Base-by-base conservation (phyloP, 352 stramenopile genomes). In the Phytophthora idaei region DNA sequence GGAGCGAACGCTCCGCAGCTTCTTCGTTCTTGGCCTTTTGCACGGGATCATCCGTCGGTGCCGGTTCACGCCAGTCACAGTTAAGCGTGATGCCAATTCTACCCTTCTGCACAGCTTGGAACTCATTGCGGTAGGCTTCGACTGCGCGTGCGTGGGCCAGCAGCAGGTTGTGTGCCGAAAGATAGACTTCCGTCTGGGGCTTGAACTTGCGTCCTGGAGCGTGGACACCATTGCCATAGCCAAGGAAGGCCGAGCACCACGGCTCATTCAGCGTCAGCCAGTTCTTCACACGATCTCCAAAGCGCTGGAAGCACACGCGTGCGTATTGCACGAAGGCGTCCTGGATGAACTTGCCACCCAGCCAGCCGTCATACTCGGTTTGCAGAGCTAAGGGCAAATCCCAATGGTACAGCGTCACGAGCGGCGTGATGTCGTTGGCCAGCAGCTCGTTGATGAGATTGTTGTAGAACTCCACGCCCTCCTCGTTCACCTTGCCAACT, bases 381-480 rank as follows among this genome's bases (percentile, higher is more conserved):
- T 97, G 74, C 15, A 98, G 62, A 25, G 67, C 56, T 52, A 97
- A 74, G 12, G 95, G 95, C 25, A 98, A 67, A 78, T 98, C 96
- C 96, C 96, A 98, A 74, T 99, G 96, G 71, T 98, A 99, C 4
- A 99, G 68, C 17, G 95, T 98, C 25, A 98, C 85, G 21, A 93
- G 76, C n/a, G 94, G 95, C 52, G 85, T 80, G 61, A 98, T 98
- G 65, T 71, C 80, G 32, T 84, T 74, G 34, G 63, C 76, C n/a
- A 97, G 29, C 9, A 98, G 76, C 34, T 82, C 74, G 63, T 98
- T 74, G 61, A 98, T 96, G 1, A 98, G 64, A 5, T 82, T 63
- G 64, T 95, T 90, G 78, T 98, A 98, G 74, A 98, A 98, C 10
- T 74, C 57, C 7, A 98, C 78, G 29, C 94, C 94, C 29, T 85